Percentiles rank a stretch among this genome's conserved stretches.
phyloP scores from a whole-genome alignment of 2,329 filamentous ascomycete genomes.

The Pseudogymnoascus sp. region DNA sequence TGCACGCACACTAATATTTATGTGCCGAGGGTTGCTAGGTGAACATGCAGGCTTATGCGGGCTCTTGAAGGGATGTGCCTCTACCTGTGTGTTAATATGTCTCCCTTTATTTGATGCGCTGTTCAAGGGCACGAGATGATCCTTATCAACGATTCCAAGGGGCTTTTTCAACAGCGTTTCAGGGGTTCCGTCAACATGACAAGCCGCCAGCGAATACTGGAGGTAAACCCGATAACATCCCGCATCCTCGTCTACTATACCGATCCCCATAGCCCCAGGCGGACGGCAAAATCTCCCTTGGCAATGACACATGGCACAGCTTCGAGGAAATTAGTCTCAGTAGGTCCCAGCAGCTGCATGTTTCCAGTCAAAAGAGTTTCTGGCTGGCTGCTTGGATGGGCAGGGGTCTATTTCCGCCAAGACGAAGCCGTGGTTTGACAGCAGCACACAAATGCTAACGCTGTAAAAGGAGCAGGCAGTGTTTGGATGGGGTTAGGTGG shows the following conservation, averaged over 20 bases:
- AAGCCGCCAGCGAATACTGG: slow-evolving; percentile 2
- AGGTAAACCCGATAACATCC: not conserved
- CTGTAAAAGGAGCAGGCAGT: slow-evolving; percentile 26
- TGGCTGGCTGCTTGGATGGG: slow-evolving; percentile 23
- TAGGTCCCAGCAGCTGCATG: slow-evolving; percentile 10
- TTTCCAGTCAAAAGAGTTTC: slow-evolving; percentile 17
- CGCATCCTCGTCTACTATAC: not conserved
- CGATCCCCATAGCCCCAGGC: not conserved
- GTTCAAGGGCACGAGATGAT: slow-evolving; percentile 30
- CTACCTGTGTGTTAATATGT: slow-evolving; percentile 36
- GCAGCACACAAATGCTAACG: slow-evolving; percentile 24
- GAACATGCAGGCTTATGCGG: slow-evolving; percentile 27
- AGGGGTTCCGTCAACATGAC: not conserved
- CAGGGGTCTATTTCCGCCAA: slow-evolving; percentile 18
- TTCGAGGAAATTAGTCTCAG: slow-evolving; percentile 12
- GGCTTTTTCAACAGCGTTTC: not conserved
- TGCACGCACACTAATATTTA: slow-evolving; percentile 12
- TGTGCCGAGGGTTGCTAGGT: slow-evolving; percentile 5
- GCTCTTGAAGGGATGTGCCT: slow-evolving; percentile 28
- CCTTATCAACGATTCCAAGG: slow-evolving; percentile 11
- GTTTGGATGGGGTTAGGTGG: slow-evolving; percentile 26
- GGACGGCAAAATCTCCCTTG: not conserved
- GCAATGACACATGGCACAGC: not conserved
- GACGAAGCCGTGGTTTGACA: slow-evolving; percentile 27
- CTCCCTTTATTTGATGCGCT: not conserved